Base-by-base conservation (phyloP, 2,329 filamentous ascomycete species). In the Zymoseptoria pseudotritici region DNA sequence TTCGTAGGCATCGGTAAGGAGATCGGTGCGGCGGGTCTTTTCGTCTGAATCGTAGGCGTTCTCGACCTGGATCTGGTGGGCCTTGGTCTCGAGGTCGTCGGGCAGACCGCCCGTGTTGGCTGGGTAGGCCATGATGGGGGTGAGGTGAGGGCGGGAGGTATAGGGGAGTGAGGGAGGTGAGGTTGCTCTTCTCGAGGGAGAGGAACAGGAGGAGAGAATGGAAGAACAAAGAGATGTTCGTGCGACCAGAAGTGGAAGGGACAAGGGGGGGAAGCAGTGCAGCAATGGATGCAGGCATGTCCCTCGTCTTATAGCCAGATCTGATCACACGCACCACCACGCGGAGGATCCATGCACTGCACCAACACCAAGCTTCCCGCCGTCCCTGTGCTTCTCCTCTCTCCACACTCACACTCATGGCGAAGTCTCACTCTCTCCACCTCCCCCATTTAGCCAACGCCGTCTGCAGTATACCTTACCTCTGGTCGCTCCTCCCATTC, bases 1-100 rank as follows among this genome's bases (percentile, higher is more conserved):
- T 62, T 83, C 79, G 66, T 84, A 80, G 63, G 83, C 83, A 65
- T 76, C 81, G 5, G 75, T 72, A 75, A 80, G 81, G 77, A 77
- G 78, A 58, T 77, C 75, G 63, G 73, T 58, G 50, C 63, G 58
- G 13, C 53, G 56, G 20, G 65, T 58, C 66, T 72, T 68, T 56
- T 69, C 66, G 21, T 56, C 62, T 54, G 56, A 36, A 50, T 61
- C 56, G 54, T 62, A 26, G 56, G 51, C 54, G 31, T 64, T 53
- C 56, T 63, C 61, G 50, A 29, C n/a, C 13, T 62, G 54, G 9
- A 21, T 21, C 26, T 59, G 4, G 17, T 54, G 52, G 10, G 26
- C 29, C 26, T 61, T 61, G 24, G 19, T 50, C 20, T 62, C 60
- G 21, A 53, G 21, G 29, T 55, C 57, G 24, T 20, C 20, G 24